Evolutionary conservation across 306 rosid species (phyloP).

Genomic region (Pyrus betulifolia): DNA sequence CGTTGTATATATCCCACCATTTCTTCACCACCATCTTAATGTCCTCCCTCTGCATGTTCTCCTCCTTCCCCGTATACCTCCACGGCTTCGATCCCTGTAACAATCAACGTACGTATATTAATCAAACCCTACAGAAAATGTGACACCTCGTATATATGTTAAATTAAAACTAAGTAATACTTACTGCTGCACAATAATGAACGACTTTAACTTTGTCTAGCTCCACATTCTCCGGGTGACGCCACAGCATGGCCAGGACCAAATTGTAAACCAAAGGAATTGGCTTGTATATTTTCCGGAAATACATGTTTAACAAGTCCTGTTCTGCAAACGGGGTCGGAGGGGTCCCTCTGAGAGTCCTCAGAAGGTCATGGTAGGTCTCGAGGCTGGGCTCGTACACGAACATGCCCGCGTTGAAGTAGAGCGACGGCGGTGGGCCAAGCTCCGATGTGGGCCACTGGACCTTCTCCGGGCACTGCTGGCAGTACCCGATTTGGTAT

Average conservation of each 20-base stretch:
- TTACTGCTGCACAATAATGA: slow-evolving; percentile 74
- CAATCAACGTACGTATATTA: background rate
- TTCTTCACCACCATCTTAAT: slow-evolving; percentile 57
- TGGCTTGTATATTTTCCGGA: slow-evolving; percentile 42
- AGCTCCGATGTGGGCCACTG: slow-evolving; percentile 42
- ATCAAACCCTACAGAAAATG: background rate
- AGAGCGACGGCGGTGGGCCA: slow-evolving; percentile 54
- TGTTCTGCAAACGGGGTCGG: slow-evolving; percentile 80
- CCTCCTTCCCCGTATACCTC: slow-evolving; percentile 75
- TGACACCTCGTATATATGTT: background rate
- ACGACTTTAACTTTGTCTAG: slow-evolving; percentile 49
- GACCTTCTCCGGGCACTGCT: slow-evolving; percentile 58
- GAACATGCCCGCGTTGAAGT: slow-evolving; percentile 86
- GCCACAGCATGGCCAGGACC: slow-evolving; percentile 77
- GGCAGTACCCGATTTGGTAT: slow-evolving; percentile 59
- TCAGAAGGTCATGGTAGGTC: slow-evolving; percentile 39
- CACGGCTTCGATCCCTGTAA: slow-evolving; percentile 82
- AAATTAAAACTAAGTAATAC: background rate
- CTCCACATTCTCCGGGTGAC: slow-evolving; percentile 62
- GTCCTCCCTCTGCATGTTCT: slow-evolving; percentile 78
- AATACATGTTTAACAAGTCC: slow-evolving; percentile 68
- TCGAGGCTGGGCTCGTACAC: slow-evolving; percentile 50
- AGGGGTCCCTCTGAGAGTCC: slow-evolving; percentile 27
- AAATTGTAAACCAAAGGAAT: slow-evolving; percentile 51
- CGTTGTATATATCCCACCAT: slow-evolving; percentile 70